Conservation (phyloP, 2,329 filamentous ascomycete species). For the Stemphylium lycopersici region DNA sequence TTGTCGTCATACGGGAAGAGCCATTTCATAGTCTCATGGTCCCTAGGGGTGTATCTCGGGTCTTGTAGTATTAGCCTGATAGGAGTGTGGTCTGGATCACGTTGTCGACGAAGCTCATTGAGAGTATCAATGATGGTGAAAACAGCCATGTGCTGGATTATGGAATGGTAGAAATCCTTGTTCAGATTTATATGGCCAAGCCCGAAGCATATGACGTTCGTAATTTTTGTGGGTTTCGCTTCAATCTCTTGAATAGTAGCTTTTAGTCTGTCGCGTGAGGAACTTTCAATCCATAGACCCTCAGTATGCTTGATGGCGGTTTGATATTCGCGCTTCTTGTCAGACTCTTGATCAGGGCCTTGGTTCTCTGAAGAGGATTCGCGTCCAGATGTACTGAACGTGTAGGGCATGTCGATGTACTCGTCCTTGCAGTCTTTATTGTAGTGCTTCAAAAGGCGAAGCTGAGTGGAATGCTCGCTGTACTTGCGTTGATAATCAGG, state of each 20-base stretch:
- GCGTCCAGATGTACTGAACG: neutral
- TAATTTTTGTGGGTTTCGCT: neutral
- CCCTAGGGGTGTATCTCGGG: conserved; percentile 19
- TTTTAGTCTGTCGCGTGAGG: neutral
- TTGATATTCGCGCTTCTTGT: too few species aligned
- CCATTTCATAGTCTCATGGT: conserved; percentile 4
- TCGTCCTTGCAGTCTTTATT: neutral
- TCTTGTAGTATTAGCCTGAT: conserved; percentile 25
- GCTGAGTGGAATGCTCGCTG: neutral
- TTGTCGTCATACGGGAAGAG: neutral
- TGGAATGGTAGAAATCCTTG: conserved; percentile 4
- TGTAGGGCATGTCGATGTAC: conserved; percentile 1
- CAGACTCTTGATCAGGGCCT: too few species aligned
- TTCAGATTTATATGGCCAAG: conserved; percentile 10
- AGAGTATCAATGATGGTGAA: conserved; percentile 19
- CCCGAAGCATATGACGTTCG: conserved; percentile 22
- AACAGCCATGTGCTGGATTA: conserved; percentile 21
- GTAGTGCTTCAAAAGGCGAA: neutral
- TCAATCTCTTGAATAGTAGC: neutral
- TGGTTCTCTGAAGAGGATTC: too few species aligned
- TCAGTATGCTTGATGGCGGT: neutral
- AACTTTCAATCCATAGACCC: conserved; percentile 1
- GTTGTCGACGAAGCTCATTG: neutral
- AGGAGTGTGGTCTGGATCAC: neutral
- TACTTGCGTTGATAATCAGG: conserved; percentile 7